Evolutionary conservation across 257 asterid species (phyloP).

Genomic region (Forsythia suspensa): DNA sequence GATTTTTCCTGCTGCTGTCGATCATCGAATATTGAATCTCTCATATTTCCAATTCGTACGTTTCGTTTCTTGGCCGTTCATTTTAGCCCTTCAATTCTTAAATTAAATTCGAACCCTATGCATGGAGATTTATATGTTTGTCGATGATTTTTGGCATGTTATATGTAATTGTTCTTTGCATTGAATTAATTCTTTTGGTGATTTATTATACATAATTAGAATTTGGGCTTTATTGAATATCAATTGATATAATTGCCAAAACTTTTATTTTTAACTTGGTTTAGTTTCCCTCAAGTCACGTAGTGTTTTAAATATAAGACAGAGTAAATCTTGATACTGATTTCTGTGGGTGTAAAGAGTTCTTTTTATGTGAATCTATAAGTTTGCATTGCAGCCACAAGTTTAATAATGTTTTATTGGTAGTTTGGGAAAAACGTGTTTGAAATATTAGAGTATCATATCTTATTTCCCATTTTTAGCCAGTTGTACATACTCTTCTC

Average conservation of each 20-base stretch:
- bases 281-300: background rate
- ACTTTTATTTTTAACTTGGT: background rate
- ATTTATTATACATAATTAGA: background rate
- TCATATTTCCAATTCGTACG: background rate
- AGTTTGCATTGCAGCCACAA: background rate
- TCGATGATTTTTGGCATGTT: background rate
- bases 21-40: background rate
- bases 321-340: background rate
- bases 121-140: background rate
- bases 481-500: background rate
- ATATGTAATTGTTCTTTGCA: background rate
- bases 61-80: background rate
- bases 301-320: background rate
- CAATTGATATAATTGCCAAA: background rate
- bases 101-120: background rate
- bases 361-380: background rate
- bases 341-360: background rate
- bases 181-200: too few relatives aligned
- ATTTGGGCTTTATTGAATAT: too few relatives aligned
- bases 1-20: background rate
- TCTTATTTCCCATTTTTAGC: background rate
- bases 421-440: background rate
- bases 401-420: background rate
- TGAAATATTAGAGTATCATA: background rate
- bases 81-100: background rate